Percentiles rank a stretch among this genome's conserved stretches.
Conservation (phyloP, 2,329 filamentous ascomycete genomes). For the Fusarium musae region DNA sequence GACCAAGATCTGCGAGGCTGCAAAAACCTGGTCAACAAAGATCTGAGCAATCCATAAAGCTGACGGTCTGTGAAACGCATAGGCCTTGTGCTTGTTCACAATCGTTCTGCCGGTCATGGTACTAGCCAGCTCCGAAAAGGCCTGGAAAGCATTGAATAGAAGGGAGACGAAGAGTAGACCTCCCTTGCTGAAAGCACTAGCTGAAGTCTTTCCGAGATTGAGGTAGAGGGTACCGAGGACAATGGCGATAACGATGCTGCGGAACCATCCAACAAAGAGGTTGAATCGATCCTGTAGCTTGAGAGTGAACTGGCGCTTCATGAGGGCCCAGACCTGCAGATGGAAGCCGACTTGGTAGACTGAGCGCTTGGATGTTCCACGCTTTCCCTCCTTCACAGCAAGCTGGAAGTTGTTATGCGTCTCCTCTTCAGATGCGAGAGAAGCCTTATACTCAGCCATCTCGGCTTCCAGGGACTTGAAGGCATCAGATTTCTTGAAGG, state of each 20-base stretch:
- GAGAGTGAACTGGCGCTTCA: conserved; percentile 85
- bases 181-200: conserved; percentile 82
- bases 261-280: conserved; percentile 76
- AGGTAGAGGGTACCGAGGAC: conserved; percentile 84
- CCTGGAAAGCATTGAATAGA: conserved; percentile 88
- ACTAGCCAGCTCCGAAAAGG: conserved; percentile 79
- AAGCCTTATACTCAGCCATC: conserved; percentile 75
- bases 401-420: conserved; percentile 80
- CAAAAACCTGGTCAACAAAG: conserved; percentile 79
- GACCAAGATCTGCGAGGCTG: conserved; percentile 74
- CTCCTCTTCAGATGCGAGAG: conserved; percentile 71
- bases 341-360: conserved; percentile 88
- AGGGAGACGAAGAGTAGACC: conserved; percentile 84
- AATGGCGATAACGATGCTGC: conserved; percentile 77
- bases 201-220: conserved; percentile 71
- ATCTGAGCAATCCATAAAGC: conserved; percentile 88
- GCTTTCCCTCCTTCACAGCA: conserved; percentile 82
- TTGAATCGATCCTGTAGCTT: conserved; percentile 88
- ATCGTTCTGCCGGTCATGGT: conserved; percentile 82
- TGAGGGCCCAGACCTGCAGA: conserved; percentile 82
- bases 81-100: conserved; percentile 85
- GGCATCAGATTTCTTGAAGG: conserved; percentile 74
- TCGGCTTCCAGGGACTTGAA: conserved; percentile 68
- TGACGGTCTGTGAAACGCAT: conserved; percentile 84
- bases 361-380: conserved; percentile 76